Base-by-base conservation (phyloP, 2,329 filamentous ascomycete genomes). In the Diaporthe sp. region DNA sequence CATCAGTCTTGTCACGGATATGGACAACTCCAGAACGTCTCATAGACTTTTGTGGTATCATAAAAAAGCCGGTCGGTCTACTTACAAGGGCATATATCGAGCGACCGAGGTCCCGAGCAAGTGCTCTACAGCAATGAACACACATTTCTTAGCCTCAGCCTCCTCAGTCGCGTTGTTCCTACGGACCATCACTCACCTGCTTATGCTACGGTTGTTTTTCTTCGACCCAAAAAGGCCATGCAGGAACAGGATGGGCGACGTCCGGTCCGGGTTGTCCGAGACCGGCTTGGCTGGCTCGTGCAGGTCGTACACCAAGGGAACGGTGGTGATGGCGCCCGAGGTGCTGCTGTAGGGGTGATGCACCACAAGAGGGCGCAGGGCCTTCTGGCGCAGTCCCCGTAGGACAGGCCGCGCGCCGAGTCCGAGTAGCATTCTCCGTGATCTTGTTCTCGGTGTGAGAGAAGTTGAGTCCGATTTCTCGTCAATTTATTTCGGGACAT, bases 201-300 rank as follows among this genome's bases (percentile, higher is more conserved):
- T 97, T 78, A 98, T 97, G 81, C 90, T 94, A 83, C 96, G 89
- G 83, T 98, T 98, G 83, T 98, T 98, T 87, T 95, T 95, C 87
- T 97, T 98, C 51, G 95, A 98, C 28, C 96, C 96, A 81, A 98
- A 98, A 15, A 98, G 88, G 1, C 97, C 96, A 83, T 98, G 96
- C 81, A 98, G 91, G 79, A 98, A 94, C 77, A 98, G 85, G 78
- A 98, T 95, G 2, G 96, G 94, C 53, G 86, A 81, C 46, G 84
- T 83, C 76, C 85, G 84, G 70, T 75, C 62, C 17, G 76, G 76
- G 75, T 84, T 82, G 80, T 87, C 83, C 73, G 84, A 81, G 37
- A 84, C 83, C 2, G 84, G 82, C 68, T 86, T 87, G 1, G 85
- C 80, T 1, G 93, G 91, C 80, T 90, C 86, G 81, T 95, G 92